phyloP scores from a whole-genome alignment of 2,329 filamentous ascomycete genomes.

The Diaporthe ampelina region DNA sequence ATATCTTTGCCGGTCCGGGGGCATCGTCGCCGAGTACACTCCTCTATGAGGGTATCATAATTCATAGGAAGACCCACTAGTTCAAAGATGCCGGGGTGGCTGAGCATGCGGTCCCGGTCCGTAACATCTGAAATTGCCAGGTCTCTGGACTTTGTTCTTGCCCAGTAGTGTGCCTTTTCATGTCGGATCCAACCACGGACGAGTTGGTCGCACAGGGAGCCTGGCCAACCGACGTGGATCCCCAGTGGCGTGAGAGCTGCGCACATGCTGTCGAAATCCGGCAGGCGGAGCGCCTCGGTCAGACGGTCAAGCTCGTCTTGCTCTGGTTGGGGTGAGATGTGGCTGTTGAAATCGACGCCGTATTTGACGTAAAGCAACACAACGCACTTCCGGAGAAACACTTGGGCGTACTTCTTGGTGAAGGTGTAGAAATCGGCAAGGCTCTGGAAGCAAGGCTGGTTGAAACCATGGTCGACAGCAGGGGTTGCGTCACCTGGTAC shows the following conservation, averaged over 20 bases:
- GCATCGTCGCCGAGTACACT: constrained; percentile 86
- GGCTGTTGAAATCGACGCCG: constrained; percentile 87
- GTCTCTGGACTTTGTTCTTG: constrained; percentile 22
- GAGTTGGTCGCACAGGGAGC: constrained; percentile 57
- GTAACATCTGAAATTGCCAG: constrained; percentile 2
- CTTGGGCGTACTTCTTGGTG: constrained; percentile 86
- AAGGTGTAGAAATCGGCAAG: constrained; percentile 70
- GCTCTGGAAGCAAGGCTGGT: constrained; percentile 67
- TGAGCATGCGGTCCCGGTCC: constrained; percentile 55
- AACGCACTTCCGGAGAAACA: constrained; percentile 87
- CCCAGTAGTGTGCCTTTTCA: constrained; percentile 51
- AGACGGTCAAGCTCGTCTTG: constrained; percentile 87
- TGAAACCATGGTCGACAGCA: constrained; percentile 58
- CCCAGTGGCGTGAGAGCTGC: constrained; percentile 65
- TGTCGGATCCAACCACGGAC: constrained; percentile 82
- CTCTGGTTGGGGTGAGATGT: constrained; percentile 73
- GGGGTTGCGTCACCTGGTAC: constrained; percentile 51
- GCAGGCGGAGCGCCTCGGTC: constrained; percentile 80
- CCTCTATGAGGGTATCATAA: constrained; percentile 93
- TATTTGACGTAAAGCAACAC: constrained; percentile 90
- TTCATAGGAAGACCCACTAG: constrained; percentile 92
- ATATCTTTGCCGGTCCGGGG: constrained; percentile 93
- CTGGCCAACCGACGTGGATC: constrained; percentile 63
- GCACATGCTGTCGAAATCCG: constrained; percentile 84
- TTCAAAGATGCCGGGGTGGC: constrained; percentile 94